Percentiles rank a stretch among this genome's conserved stretches.
These are phyloP conservation scores for Kwoniella heveanensis DNA, from an alignment of 768 basidiomycete species.

Conservation along the genomic window DNA sequence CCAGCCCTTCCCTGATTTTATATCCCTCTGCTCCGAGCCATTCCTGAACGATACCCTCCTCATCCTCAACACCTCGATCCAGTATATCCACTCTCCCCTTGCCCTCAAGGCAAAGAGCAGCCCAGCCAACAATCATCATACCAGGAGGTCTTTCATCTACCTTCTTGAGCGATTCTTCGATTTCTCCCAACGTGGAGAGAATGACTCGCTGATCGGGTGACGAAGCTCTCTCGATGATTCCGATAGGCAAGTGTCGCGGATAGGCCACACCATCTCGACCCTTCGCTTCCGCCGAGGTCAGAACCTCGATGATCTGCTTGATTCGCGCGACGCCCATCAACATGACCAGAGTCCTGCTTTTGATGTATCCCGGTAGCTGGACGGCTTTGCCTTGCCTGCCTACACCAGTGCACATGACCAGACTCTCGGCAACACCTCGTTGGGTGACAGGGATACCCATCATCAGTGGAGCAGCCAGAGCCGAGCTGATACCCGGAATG, in stretches of 20 bases:
- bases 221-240: conserved; percentile 91
- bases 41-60: conserved; percentile 58
- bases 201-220: conserved; percentile 89
- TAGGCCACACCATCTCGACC: conserved; percentile 64
- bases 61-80: conserved; percentile 61
- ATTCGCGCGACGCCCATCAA: conserved; percentile 96
- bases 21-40: conserved; percentile 70
- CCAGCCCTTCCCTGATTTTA: conserved; percentile 69
- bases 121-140: conserved; percentile 95
- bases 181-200: conserved; percentile 71
- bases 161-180: conserved; percentile 70
- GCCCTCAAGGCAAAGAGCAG: conserved; percentile 74
- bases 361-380: conserved; percentile 81
- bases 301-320: conserved; percentile 67
- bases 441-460: conserved; percentile 93
- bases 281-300: conserved; percentile 52
- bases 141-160: conserved; percentile 88
- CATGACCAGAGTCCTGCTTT: conserved; percentile 75
- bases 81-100: conserved; percentile 71
- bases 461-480: conserved; percentile 83
- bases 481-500: conserved; percentile 86
- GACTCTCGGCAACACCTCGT: conserved; percentile 85
- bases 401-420: conserved; percentile 91
- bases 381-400: conserved; percentile 82
- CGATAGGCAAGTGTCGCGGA: conserved; percentile 77